A percentile compares a stretch with the other conserved stretches of the same genome.
Conservation (phyloP, 495 filamentous ascomycete species). For the Opeltia flavorubescens region DNA sequence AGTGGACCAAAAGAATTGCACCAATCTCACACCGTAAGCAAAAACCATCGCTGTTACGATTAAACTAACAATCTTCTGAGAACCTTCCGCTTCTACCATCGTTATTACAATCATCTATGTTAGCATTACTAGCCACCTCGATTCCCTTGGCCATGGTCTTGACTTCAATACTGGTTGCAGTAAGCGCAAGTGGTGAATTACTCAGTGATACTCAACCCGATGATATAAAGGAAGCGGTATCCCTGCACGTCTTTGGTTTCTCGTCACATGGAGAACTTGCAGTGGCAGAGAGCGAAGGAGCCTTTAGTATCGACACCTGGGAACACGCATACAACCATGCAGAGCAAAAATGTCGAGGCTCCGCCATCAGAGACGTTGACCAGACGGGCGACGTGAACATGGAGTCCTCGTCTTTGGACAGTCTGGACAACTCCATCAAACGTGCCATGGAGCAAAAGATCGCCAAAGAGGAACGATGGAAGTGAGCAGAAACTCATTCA, state of each 20-base stretch:
- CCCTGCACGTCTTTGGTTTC: constrained; percentile 66
- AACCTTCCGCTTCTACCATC: constrained; percentile 61
- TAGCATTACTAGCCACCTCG: constrained; percentile 63
- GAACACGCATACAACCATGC: constrained; percentile 53
- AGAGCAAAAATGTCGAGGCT: constrained; percentile 44
- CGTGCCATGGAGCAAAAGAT: constrained; percentile 47
- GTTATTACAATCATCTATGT: constrained; percentile 55
- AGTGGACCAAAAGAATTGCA: constrained; percentile 27
- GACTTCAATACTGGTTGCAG: constrained; percentile 47
- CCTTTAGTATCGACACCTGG: constrained; percentile 66
- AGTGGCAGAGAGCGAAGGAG: constrained; percentile 67
- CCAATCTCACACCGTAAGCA: constrained; percentile 18
- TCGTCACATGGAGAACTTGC: constrained; percentile 61
- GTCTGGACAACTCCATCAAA: constrained; percentile 46
- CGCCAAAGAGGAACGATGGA: constrained; percentile 45
- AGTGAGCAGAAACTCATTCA: constrained; percentile 19
- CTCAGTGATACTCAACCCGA: constrained; percentile 40
- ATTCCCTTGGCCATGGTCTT: constrained; percentile 60
- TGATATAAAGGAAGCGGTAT: constrained; percentile 42
- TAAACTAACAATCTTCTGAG: constrained; percentile 28
- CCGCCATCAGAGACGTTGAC: constrained; percentile 31
- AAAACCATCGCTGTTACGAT: constrained; percentile 5
- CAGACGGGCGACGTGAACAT: constrained; percentile 17
- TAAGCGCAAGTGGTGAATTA: constrained; percentile 36
- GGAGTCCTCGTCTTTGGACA: constrained; percentile 18